Conservation (phyloP, 805 yeast genomes). For the Ogataea neopini region DNA sequence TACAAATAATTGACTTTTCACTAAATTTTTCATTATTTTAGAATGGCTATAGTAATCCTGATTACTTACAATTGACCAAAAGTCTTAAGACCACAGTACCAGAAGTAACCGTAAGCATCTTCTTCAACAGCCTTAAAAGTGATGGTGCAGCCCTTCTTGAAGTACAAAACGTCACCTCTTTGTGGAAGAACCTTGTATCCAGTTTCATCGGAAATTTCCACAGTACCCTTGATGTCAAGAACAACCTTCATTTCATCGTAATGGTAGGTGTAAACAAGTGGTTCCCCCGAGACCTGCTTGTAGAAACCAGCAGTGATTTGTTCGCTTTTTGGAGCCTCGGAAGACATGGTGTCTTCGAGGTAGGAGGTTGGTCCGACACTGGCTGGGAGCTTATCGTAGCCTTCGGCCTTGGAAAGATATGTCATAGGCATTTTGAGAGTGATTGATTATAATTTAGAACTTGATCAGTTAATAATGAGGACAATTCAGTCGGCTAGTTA, state of each 20-base stretch:
- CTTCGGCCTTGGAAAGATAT: slow-evolving; percentile 54
- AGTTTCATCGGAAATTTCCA: slow-evolving; percentile 58
- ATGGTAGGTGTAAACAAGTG: slow-evolving; percentile 59
- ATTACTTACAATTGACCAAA: slow-evolving; percentile 15
- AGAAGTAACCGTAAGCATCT: slow-evolving; percentile 60
- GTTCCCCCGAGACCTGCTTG: slow-evolving; percentile 64
- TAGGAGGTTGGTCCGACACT: slow-evolving; percentile 61
- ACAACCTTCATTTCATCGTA: slow-evolving; percentile 70
- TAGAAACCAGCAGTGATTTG: slow-evolving; percentile 68
- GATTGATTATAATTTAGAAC: background rate
- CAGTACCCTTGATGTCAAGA: slow-evolving; percentile 63
- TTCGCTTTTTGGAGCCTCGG: slow-evolving; percentile 55
- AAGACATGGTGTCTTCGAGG: slow-evolving; percentile 61
- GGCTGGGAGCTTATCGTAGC: slow-evolving; percentile 56
- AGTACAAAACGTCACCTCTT: slow-evolving; percentile 67
- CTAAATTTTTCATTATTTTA: too few relatives aligned
- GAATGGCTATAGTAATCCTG: too few relatives aligned
- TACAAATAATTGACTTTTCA: too few relatives aligned
- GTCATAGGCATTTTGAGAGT: slow-evolving; percentile 52
- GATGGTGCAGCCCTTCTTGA: slow-evolving; percentile 63
- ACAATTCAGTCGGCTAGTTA: too few relatives aligned
- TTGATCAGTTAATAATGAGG: too few relatives aligned
- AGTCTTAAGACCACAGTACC: slow-evolving; percentile 53
- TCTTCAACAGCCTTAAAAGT: slow-evolving; percentile 50
- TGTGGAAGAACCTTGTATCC: slow-evolving; percentile 57